Evolutionary conservation across 345 rosid species (phyloP).

Genomic region (Abelmoschus esculentus): DNA sequence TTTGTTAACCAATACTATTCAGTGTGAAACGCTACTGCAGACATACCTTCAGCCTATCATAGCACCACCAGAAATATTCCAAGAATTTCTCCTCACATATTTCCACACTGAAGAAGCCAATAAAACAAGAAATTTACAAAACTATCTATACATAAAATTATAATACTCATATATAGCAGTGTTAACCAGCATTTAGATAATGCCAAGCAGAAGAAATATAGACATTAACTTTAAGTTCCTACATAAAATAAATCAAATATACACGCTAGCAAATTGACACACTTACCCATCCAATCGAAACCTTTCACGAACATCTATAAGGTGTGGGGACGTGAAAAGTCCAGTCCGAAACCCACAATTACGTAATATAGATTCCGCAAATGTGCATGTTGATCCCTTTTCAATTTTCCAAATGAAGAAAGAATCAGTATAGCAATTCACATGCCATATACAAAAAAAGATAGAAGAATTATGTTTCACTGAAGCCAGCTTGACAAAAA

Average conservation of each 20-base stretch:
- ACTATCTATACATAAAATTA: background rate
- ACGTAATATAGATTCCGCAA: slow-evolving; percentile 76
- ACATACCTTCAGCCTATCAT: slow-evolving; percentile 70
- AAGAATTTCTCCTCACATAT: slow-evolving; percentile 78
- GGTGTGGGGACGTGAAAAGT: slow-evolving; percentile 93
- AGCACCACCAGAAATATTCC: slow-evolving; percentile 97
- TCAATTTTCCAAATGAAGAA: slow-evolving; percentile 9
- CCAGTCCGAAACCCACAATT: slow-evolving; percentile 81
- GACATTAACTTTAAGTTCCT: background rate
- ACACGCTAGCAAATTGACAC: background rate
- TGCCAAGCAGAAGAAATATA: background rate
- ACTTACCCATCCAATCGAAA: slow-evolving; percentile 82
- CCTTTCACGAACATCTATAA: slow-evolving; percentile 84
- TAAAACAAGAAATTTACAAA: slow-evolving; percentile 4
- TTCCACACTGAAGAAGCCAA: slow-evolving; percentile 54
- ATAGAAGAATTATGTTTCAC: background rate
- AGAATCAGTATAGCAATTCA: slow-evolving; percentile 8
- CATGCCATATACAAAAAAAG: background rate
- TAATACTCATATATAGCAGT: background rate
- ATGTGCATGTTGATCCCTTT: slow-evolving; percentile 92
- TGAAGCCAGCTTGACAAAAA: background rate
- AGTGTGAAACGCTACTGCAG: background rate
- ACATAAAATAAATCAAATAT: background rate
- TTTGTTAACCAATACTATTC: too few species aligned
- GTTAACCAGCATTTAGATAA: background rate